These are phyloP conservation scores for Fusarium tjaetaba DNA, from an alignment of 2,329 filamentous ascomycete species.

Conservation along the genomic window DNA sequence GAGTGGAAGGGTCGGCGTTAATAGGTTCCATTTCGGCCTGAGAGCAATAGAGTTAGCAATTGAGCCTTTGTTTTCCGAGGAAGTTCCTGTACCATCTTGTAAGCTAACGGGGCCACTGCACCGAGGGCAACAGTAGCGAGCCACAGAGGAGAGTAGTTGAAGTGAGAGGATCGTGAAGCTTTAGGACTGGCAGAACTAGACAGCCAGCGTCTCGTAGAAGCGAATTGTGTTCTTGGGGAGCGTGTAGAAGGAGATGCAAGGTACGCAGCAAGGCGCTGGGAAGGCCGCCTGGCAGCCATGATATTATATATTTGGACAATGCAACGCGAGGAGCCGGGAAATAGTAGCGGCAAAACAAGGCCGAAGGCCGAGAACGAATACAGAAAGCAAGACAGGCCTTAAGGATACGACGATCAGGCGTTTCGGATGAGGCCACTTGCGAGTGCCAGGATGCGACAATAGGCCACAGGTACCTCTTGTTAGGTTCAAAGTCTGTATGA, in stretches of 20 bases:
- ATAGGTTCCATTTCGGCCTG: constrained; percentile 56
- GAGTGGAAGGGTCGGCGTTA: constrained; percentile 71
- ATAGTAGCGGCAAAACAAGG: constrained; percentile 1
- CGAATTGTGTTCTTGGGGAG: constrained; percentile 43
- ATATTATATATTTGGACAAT: constrained; percentile 34
- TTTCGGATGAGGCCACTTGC: constrained; percentile 42
- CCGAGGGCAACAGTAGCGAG: constrained; percentile 57
- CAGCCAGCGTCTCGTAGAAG: constrained; percentile 37
- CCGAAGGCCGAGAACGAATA: constrained; percentile 14
- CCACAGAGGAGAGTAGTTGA: constrained; percentile 39
- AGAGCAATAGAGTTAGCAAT: constrained; percentile 23
- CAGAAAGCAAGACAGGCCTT: constrained; percentile 13
- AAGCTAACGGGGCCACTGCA: constrained; percentile 63
- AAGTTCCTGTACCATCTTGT: constrained; percentile 63
- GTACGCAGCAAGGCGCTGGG: constrained; percentile 46
- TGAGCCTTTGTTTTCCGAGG: neutral
- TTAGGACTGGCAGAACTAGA: constrained; percentile 39
- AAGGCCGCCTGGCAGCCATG: constrained; percentile 48
- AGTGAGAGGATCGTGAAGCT: constrained; percentile 32
- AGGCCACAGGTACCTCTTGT: neutral
- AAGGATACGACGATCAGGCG: constrained; percentile 35
- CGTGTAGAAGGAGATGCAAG: constrained; percentile 41
- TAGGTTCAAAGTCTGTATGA: constrained; percentile 37
- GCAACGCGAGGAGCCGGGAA: constrained; percentile 17
- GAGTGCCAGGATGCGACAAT: constrained; percentile 20